phyloP scores from a whole-genome alignment of 2,329 filamentous ascomycete genomes.

The Pyrenophora graminea region DNA sequence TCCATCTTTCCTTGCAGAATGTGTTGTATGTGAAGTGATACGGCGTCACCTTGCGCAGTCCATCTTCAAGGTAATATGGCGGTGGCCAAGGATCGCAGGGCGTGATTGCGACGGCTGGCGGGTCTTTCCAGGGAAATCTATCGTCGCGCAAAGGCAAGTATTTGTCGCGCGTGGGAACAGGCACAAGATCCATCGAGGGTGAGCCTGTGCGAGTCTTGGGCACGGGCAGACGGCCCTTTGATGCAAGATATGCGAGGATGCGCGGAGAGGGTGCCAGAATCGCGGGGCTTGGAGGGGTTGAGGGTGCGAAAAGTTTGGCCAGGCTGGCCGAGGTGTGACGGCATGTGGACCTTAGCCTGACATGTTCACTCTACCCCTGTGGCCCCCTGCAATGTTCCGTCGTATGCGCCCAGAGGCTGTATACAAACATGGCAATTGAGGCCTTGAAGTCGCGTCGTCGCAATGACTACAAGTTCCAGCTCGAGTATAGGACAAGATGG shows the following conservation, averaged over 20 bases:
- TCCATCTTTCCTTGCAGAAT: conserved; percentile 91
- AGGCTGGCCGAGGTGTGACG: conserved; percentile 6
- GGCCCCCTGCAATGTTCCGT: no score
- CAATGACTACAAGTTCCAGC: conserved; percentile 74
- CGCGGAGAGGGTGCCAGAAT: conserved; percentile 57
- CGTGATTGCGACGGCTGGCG: conserved; percentile 57
- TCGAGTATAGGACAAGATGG: conserved; percentile 89
- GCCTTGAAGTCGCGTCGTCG: conserved; percentile 64
- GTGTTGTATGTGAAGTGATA: conserved; percentile 97
- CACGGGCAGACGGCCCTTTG: conserved; percentile 49
- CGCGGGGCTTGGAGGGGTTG: conserved; percentile 14
- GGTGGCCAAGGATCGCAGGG: conserved; percentile 59
- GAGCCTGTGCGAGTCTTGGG: conserved; percentile 21
- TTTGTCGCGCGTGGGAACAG: conserved; percentile 33
- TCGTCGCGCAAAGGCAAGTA: conserved; percentile 38
- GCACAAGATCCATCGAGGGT: conserved; percentile 53
- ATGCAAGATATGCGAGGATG: conserved; percentile 57
- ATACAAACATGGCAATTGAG: conserved; percentile 29
- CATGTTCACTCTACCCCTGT: background rate
- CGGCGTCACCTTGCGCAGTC: conserved; percentile 78
- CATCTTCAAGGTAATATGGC: conserved; percentile 83
- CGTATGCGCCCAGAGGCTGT: no score
- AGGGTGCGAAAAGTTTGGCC: conserved; percentile 2
- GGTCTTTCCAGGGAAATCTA: conserved; percentile 48
- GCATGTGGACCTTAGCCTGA: background rate